Percentiles rank a stretch among this genome's conserved stretches.
Conservation (phyloP, 2,329 filamentous ascomycete species). For the Tolypocladium endophyticum region DNA sequence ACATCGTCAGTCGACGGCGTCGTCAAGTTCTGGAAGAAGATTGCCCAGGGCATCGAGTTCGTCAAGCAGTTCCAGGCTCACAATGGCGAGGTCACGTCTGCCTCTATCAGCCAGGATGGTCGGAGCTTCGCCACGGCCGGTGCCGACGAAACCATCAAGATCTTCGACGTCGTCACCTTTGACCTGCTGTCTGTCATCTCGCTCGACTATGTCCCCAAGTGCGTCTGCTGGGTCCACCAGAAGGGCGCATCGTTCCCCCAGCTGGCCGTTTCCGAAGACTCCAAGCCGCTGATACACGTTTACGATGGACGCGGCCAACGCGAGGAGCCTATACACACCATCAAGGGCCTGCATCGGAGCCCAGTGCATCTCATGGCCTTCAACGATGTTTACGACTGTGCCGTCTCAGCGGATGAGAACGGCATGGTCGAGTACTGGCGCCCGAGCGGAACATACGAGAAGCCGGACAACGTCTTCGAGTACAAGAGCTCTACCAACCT, state of each 20-base stretch:
- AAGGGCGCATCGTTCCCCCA: constrained; percentile 80
- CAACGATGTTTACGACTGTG: constrained; percentile 82
- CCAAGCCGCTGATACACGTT: constrained; percentile 62
- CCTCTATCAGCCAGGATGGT: constrained; percentile 81
- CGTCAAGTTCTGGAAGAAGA: constrained; percentile 99
- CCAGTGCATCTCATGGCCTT: constrained; percentile 80
- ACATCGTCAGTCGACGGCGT: constrained; percentile 91
- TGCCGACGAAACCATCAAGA: constrained; percentile 66
- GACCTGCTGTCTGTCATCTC: constrained; percentile 75
- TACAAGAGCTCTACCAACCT: constrained; percentile 90
- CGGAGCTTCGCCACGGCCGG: constrained; percentile 89
- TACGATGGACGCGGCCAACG: constrained; percentile 87
- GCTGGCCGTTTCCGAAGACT: constrained; percentile 71
- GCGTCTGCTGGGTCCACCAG: constrained; percentile 84
- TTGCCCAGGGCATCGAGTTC: constrained; percentile 82
- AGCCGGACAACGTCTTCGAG: constrained; percentile 82
- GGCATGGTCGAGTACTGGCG: constrained; percentile 98
- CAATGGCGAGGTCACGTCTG: constrained; percentile 69
- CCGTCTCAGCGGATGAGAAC: constrained; percentile 76
- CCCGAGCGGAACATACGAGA: constrained; percentile 71
- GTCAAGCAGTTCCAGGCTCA: constrained; percentile 97
- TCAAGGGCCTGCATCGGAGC: constrained; percentile 70
- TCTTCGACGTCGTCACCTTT: constrained; percentile 76
- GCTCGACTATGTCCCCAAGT: constrained; percentile 64
- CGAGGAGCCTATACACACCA: constrained; percentile 61